Percentiles rank a stretch among this genome's conserved stretches.
These are phyloP conservation scores for Glaciozyma martinii DNA, from an alignment of 768 basidiomycete species.

Conservation along the genomic window DNA sequence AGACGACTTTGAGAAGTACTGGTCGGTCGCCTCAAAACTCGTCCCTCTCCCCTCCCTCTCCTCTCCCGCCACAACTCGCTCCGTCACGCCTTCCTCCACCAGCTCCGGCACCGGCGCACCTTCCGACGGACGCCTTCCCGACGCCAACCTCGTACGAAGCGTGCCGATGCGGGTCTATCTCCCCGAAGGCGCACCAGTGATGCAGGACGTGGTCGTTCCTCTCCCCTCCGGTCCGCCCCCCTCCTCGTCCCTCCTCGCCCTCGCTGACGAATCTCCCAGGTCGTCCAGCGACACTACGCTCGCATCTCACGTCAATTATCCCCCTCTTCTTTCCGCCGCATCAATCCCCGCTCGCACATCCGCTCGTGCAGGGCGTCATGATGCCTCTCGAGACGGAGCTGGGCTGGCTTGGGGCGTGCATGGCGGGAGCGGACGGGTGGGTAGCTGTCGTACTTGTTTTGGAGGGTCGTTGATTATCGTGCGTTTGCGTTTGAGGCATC, in stretches of 20 bases:
- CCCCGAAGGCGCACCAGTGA: constrained; percentile 69
- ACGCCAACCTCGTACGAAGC: constrained; percentile 74
- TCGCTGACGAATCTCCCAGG: constrained; percentile 45
- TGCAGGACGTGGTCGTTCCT: constrained; percentile 83
- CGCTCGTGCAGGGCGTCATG: constrained; percentile 73
- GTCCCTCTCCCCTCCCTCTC: constrained; percentile 66
- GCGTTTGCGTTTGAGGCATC: too few species aligned
- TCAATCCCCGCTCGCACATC: constrained; percentile 51
- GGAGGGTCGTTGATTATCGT: not conserved
- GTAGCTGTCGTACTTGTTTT: constrained; percentile 16
- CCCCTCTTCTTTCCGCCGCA: constrained; percentile 58
- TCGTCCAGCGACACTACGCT: constrained; percentile 58
- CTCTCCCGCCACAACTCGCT: constrained; percentile 48
- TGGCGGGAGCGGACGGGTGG: constrained; percentile 94
- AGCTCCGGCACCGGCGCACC: constrained; percentile 11
- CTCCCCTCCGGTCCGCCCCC: constrained; percentile 56
- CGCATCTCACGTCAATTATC: constrained; percentile 61
- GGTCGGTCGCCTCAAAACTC: constrained; percentile 86
- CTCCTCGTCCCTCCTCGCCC: not conserved
- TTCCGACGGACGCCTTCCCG: constrained; percentile 54
- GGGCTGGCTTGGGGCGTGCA: constrained; percentile 85
- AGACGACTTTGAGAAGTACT: constrained; percentile 96
- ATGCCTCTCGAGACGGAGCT: constrained; percentile 79
- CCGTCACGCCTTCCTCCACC: constrained; percentile 11
- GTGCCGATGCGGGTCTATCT: constrained; percentile 84